Evolutionary conservation across 2,329 filamentous ascomycete genomes (phyloP), one percentile per base, ranked within the genome.

Genomic region (Colletotrichum tropicicola): DNA sequence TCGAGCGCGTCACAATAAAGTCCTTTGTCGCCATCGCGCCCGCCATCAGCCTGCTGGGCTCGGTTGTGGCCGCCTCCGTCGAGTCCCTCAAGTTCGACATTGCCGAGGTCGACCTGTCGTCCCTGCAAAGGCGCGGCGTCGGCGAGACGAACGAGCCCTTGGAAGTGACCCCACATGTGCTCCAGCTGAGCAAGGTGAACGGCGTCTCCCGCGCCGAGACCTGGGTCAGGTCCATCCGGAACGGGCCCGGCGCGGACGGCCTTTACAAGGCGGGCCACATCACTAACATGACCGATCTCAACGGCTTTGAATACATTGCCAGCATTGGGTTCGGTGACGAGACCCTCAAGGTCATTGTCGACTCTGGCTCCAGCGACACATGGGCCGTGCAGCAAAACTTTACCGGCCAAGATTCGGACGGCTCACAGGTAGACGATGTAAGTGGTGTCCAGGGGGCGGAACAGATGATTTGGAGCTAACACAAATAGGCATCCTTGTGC

Each of bases 281-380:
- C 25, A 9, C 23, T 5, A 49, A 63, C 43, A 43, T 64, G 45
- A 39, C 54, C n/a, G 30, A 45, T 19, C 17, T 59, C 45, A 37
- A 55, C 23, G 45, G 58, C 35, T 25, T 27, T n/a, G 17, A 48
- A 28, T 65, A 65, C 56, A 41, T 49, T 17, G 41, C 44, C n/a
- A 54, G 68, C 21, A 70, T 75, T 8, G 65, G 51, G 4, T 63
- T 80, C 37, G 76, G 75, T 8, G 69, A 68, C 10, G 68, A 78
- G 49, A 73, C 69, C 2, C 74, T 83, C 59, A 59, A 75, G 1
- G 69, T 78, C 3, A 74, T 81, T 10, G 72, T 84, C 51, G 82
- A 85, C 61, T 84, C 81, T 3, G 83, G 82, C 10, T 82, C 79
- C 58, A 79, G 77, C 53, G 83, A 85, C 59, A 82, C 80, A 1